Evolutionary conservation across 306 rosid genomes (phyloP).

Genomic region (Corylus americana): DNA sequence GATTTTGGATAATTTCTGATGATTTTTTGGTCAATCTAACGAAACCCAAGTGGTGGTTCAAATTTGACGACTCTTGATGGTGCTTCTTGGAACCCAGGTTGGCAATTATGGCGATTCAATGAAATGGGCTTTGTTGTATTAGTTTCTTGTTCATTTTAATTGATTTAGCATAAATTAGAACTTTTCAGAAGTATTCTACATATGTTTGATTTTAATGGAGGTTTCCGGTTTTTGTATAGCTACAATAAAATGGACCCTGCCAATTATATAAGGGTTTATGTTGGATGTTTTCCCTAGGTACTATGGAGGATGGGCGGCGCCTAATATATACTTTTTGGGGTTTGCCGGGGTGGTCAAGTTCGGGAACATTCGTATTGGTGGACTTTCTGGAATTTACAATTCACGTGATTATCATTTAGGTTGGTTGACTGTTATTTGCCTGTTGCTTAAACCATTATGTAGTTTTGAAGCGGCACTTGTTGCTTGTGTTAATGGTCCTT

Average conservation of each 20-base stretch:
- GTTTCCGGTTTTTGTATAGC: not conserved
- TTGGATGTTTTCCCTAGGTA: conserved; percentile 48
- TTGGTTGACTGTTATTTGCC: conserved; percentile 27
- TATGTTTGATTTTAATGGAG: not conserved
- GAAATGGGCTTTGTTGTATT: not conserved
- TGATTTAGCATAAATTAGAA: not conserved
- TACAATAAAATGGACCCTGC: not conserved
- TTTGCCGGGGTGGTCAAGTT: conserved; percentile 87
- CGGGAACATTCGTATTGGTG: conserved; percentile 89
- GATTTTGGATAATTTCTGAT: not conserved
- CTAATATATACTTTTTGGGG: conserved; percentile 89
- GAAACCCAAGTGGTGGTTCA: not conserved
- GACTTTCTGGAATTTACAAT: conserved; percentile 91
- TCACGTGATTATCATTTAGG: conserved; percentile 65
- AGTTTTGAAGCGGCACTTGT: not conserved
- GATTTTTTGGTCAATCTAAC: not conserved
- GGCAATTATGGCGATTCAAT: not conserved
- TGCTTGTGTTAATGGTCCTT: not conserved
- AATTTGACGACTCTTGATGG: not conserved
- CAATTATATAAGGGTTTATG: not conserved
- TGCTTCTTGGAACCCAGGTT: not conserved
- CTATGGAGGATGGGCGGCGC: conserved; percentile 98
- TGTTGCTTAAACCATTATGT: not conserved
- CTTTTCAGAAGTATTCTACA: not conserved
- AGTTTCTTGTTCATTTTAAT: not conserved